Conservation (phyloP, 352 stramenopile species). For the Globisporangium middletonii region DNA sequence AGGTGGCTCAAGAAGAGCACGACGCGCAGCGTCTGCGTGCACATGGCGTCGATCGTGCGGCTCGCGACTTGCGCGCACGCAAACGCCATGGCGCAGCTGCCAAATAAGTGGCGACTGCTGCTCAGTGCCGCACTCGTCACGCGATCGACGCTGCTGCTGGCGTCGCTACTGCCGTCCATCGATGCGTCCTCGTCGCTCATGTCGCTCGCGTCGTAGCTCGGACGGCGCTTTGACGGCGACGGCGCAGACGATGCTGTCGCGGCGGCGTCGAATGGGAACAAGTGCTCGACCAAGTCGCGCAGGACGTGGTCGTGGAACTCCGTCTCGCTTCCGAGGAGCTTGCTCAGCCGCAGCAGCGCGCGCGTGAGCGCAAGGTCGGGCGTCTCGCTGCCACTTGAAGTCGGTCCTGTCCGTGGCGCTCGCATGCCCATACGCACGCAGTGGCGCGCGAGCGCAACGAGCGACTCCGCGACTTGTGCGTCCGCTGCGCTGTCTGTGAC, state of each 20-base stretch:
- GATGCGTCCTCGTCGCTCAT: conserved; percentile 23
- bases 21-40: conserved; percentile 46
- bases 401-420: conserved; percentile 5
- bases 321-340: conserved; percentile 37
- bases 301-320: conserved; percentile 54
- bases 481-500: conserved; percentile 39
- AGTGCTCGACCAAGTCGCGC: conserved; percentile 43
- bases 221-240: conserved; percentile 16
- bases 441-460: conserved; percentile 55
- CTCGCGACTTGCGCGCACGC: conserved; percentile 55
- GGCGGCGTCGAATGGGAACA: conserved; percentile 44
- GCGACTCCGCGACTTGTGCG: conserved; percentile 62
- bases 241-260: conserved; percentile 17
- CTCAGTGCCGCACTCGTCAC: no score
- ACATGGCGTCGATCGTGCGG: conserved; percentile 61
- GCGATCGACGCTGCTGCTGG: not conserved
- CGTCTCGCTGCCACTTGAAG: conserved; percentile 7
- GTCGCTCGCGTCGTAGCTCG: conserved; percentile 17
- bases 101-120: conserved; percentile 26
- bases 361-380: conserved; percentile 47
- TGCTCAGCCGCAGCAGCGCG: conserved; percentile 50
- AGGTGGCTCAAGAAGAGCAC: conserved; percentile 65
- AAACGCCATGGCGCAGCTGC: conserved; percentile 48
- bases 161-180: conserved; percentile 20
- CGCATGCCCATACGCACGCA: conserved; percentile 46